Evolutionary conservation across 2,329 filamentous ascomycete genomes (phyloP).

Genomic region (Apiospora aurea): DNA sequence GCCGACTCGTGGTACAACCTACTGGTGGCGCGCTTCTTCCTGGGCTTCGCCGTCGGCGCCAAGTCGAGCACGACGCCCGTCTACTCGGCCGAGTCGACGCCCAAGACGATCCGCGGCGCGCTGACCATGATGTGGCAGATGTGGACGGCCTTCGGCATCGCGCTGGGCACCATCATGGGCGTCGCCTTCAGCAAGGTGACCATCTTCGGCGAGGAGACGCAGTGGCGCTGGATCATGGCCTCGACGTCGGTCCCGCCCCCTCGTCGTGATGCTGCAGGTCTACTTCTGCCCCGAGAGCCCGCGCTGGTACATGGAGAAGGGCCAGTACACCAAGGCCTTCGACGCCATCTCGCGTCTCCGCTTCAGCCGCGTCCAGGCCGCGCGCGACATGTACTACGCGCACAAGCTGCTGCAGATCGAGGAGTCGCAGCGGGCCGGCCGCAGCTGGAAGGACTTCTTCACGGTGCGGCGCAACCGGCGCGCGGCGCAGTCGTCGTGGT

Average conservation of each 20-base stretch:
- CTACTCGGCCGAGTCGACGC: conserved; percentile 60
- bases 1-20: conserved; percentile 66
- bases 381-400: conserved; percentile 65
- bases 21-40: conserved; percentile 60
- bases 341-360: conserved; percentile 62
- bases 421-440: conserved; percentile 27
- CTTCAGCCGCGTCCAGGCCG: conserved; percentile 65
- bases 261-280: conserved; percentile 64
- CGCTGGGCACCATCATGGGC: conserved; percentile 71
- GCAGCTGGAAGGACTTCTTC: conserved; percentile 53
- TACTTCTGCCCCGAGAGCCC: conserved; percentile 71
- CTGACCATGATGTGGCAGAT: conserved; percentile 64
- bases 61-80: conserved; percentile 58
- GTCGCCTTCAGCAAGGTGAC: conserved; percentile 62
- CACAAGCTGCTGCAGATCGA: conserved; percentile 56
- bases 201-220: conserved; percentile 53
- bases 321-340: conserved; percentile 61
- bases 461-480: conserved; percentile 64
- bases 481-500: conserved; percentile 71
- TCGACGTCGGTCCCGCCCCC: conserved; percentile 71
- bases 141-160: conserved; percentile 67
- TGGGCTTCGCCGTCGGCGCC: conserved; percentile 68
- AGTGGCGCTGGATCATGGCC: conserved; percentile 70
- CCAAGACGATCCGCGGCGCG: conserved; percentile 59
- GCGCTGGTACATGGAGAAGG: conserved; percentile 71